A percentile compares a stretch with the other conserved stretches of the same genome.
Conservation (phyloP, 2,329 filamentous ascomycete genomes). For the Hymenoscyphus occultus region DNA sequence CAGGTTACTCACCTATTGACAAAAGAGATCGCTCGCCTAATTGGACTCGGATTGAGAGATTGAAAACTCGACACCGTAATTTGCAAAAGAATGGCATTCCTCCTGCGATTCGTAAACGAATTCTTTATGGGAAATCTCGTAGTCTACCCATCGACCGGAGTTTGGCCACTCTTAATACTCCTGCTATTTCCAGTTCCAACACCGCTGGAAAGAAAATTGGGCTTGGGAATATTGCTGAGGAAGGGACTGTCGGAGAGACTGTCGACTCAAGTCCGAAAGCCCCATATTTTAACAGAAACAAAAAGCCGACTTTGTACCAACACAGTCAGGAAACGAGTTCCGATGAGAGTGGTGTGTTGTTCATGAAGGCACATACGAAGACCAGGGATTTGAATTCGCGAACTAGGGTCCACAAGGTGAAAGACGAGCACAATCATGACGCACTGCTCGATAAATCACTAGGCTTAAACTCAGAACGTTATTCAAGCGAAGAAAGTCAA, state of each 20-base stretch:
- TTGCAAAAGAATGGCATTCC: background rate
- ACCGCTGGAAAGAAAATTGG: background rate
- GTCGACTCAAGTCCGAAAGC: background rate
- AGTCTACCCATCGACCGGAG: background rate
- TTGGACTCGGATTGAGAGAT: background rate
- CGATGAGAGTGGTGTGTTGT: background rate
- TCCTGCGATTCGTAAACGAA: background rate
- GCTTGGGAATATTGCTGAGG: background rate
- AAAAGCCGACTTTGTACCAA: background rate
- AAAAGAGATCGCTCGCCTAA: background rate
- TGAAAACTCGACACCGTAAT: background rate
- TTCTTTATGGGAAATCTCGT: background rate
- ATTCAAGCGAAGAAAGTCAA: background rate
- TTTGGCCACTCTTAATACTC: background rate
- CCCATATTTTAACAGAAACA: background rate
- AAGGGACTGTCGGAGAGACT: background rate
- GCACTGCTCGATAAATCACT: background rate
- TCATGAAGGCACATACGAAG: background rate
- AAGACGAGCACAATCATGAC: background rate
- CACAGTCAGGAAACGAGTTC: background rate
- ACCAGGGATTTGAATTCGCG: background rate
- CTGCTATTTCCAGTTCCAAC: background rate
- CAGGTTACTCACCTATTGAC: background rate
- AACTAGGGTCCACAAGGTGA: too few species aligned
- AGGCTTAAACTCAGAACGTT: background rate